Conservation (phyloP, 768 basidiomycete genomes). For the Boletellus emodensis region DNA sequence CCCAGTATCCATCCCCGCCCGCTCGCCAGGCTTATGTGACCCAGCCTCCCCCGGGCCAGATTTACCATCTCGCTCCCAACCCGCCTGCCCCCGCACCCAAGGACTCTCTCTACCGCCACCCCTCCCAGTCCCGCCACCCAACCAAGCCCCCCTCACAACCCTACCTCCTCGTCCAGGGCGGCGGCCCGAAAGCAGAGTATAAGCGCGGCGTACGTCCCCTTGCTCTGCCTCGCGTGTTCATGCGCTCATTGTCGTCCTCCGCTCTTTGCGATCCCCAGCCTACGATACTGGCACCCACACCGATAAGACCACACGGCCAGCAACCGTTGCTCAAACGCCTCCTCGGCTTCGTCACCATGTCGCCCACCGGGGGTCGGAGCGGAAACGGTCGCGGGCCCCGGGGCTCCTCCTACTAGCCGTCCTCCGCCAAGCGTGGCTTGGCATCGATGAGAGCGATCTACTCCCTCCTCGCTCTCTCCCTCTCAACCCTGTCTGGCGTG, state of each 20-base stretch:
- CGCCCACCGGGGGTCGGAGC: conserved; percentile 23
- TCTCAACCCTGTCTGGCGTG: too few species aligned
- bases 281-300: conserved; percentile 28
- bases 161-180: conserved; percentile 24
- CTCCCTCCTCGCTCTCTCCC: too few species aligned
- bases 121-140: conserved; percentile 3
- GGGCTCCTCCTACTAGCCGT: conserved; percentile 26
- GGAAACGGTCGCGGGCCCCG: conserved; percentile 24
- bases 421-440: too few species aligned
- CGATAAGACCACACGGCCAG: conserved; percentile 24
- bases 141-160: conserved; percentile 7
- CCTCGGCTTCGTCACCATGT: conserved; percentile 24
- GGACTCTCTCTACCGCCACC: conserved; percentile 14
- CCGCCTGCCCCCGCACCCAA: conserved; percentile 13
- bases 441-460: too few species aligned
- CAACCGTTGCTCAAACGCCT: conserved; percentile 31
- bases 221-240: conserved; percentile 3
- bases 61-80: conserved; percentile 16
- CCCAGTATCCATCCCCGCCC: conserved; percentile 16
- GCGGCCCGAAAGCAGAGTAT: conserved; percentile 30
- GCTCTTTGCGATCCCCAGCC: conserved; percentile 9
- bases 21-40: conserved; percentile 14
- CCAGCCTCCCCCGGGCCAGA: conserved; percentile 29
- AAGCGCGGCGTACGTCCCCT: conserved; percentile 28
- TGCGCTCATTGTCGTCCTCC: conserved; percentile 12